Evolutionary conservation across 2,329 filamentous ascomycete species (phyloP), one percentile per base, ranked within the genome.

Genomic region (Colletotrichum cordylinicola): DNA sequence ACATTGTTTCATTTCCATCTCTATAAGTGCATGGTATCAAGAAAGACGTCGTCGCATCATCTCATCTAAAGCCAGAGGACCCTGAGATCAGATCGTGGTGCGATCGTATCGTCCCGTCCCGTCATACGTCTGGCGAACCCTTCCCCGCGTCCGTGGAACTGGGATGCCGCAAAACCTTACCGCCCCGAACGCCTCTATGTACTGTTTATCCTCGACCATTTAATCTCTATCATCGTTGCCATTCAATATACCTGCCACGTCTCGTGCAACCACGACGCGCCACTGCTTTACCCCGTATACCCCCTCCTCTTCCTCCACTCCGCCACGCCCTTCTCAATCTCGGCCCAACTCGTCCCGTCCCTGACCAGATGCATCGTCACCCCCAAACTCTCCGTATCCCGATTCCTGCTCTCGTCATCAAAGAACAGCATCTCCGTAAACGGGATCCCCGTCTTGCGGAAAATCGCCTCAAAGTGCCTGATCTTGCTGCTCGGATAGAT

Each of bases 341-440:
- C 96, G 1, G 88, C 88, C 85, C 92, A 93, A 3, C 90, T 93
- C 70, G 98, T 92, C 0, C 96, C 96, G 82, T 98, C 93, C 72
- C 91, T 87, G 1, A 98, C 93, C 66, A 98, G 86, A 82, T 92
- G 92, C 91, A 98, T 98, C 1, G 94, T 94, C 4, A 98, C 94
- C 0, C 96, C 96, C 66, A 98, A 81, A 31, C 82, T 86, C 86
- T 93, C 92, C 1, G 98, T 96, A 82, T 98, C 96, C 74, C 91
- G 89, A 82, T 98, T 98, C 76, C 96, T 87, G 68, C 90, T 89
- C 90, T 98, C 96, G 80, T 98, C 96, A 80, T 98, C 96, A 79
- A 98, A 98, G 84, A 98, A 98, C 39, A 98, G 83, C 93, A 98
- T 98, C 64, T 98, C 95, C 78, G 94, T 90, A 81, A 92, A 98